These are phyloP conservation scores for Otatea glauca DNA, from an alignment of 176 grass and related monocot species.

Conservation along the genomic window DNA sequence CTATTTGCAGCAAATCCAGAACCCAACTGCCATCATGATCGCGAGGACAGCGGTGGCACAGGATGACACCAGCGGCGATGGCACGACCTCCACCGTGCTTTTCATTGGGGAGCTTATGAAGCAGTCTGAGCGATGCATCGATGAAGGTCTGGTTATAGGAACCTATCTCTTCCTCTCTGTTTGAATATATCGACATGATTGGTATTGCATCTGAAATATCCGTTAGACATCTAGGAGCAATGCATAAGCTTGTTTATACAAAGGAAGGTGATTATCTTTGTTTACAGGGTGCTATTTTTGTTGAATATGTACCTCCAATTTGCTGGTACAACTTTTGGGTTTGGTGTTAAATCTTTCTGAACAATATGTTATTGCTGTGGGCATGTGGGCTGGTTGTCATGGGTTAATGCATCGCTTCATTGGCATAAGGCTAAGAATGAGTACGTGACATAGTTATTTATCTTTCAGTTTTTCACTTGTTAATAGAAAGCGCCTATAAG, in stretches of 20 bases:
- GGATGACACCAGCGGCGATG: conserved; percentile 84
- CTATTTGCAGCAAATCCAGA: conserved; percentile 86
- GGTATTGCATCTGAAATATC: background rate
- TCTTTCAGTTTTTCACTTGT: background rate
- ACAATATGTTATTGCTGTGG: background rate
- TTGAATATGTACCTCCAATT: background rate
- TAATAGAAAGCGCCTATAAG: background rate
- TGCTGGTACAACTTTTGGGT: background rate
- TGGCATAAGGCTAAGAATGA: background rate
- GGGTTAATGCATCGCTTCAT: background rate
- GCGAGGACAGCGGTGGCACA: conserved; percentile 88
- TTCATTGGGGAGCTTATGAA: conserved; percentile 99
- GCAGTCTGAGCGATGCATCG: conserved; percentile 82
- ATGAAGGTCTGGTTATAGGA: conserved; percentile 61
- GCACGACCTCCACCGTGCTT: conserved; percentile 92
- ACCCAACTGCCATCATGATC: conserved; percentile 98
- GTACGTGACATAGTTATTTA: background rate
- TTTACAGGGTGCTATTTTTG: background rate
- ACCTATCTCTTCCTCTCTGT: background rate
- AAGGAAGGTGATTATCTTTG: background rate
- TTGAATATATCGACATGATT: background rate
- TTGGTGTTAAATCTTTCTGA: background rate
- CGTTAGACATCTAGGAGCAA: background rate
- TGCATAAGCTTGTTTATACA: background rate
- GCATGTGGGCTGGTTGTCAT: background rate